phyloP scores from a whole-genome alignment of 495 filamentous ascomycete species.

The Xylaria intraflava region DNA sequence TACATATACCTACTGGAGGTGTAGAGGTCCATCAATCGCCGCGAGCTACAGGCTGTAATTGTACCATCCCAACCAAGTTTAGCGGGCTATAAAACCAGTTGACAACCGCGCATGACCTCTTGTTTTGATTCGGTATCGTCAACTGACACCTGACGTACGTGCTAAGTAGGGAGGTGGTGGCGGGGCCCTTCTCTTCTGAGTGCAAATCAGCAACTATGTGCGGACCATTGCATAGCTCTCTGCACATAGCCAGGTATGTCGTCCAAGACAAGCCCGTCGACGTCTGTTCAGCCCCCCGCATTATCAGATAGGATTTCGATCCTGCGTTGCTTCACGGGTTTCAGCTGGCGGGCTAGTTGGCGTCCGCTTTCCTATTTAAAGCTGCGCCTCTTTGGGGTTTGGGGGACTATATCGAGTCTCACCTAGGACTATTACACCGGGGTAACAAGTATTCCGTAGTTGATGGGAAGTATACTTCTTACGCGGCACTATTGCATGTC shows the following conservation, averaged over 20 bases:
- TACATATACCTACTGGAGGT: background rate
- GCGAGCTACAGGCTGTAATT: too few relatives aligned
- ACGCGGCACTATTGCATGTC: too few relatives aligned
- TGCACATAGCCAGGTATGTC: too few relatives aligned
- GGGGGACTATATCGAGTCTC: background rate
- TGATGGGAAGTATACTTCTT: background rate
- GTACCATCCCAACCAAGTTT: too few relatives aligned
- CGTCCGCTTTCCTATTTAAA: slow-evolving; percentile 5
- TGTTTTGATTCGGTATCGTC: slow-evolving; percentile 4
- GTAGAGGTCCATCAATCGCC: too few relatives aligned
- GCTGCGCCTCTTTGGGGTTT: slow-evolving; percentile 1
- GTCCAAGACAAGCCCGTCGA: too few relatives aligned
- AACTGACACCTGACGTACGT: background rate
- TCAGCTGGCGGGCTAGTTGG: slow-evolving; percentile 1
- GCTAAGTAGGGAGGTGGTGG: background rate
- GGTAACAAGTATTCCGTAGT: background rate
- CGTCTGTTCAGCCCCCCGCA: too few relatives aligned
- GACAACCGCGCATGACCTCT: slow-evolving; percentile 11
- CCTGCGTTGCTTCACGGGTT: slow-evolving; percentile 11
- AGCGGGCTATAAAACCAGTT: too few relatives aligned
- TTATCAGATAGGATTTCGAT: background rate
- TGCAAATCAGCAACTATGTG: too few relatives aligned
- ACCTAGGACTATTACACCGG: background rate
- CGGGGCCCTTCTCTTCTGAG: too few relatives aligned
- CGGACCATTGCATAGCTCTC: too few relatives aligned